Evolutionary conservation across 2,329 filamentous ascomycete genomes (phyloP).

Genomic region (Fusarium chaquense): DNA sequence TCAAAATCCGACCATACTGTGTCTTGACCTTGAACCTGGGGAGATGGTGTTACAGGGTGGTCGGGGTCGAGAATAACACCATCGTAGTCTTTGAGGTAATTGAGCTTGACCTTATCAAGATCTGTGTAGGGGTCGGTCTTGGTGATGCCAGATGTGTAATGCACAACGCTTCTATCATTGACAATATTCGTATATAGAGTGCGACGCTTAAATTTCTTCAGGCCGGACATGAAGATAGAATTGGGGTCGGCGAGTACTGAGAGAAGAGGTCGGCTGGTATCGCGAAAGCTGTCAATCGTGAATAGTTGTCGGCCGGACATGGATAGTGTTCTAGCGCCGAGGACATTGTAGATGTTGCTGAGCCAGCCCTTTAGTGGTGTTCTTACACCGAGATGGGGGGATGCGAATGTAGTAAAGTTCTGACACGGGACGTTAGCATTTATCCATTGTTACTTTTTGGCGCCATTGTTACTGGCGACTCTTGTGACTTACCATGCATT

Average conservation of each 20-base stretch:
- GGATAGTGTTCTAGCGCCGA: constrained; percentile 84
- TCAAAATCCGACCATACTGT: constrained; percentile 52
- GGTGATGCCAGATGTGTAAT: constrained; percentile 84
- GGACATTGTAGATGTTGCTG: constrained; percentile 81
- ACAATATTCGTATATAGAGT: constrained; percentile 87
- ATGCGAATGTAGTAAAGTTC: constrained; percentile 95
- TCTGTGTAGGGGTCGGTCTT: constrained; percentile 82
- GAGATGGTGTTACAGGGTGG: constrained; percentile 68
- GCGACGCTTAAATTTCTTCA: constrained; percentile 80
- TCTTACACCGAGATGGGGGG: constrained; percentile 83
- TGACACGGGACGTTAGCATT: constrained; percentile 49
- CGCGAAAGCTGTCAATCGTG: constrained; percentile 84
- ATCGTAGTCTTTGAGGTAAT: constrained; percentile 79
- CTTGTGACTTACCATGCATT: constrained; percentile 72
- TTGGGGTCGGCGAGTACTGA: constrained; percentile 84
- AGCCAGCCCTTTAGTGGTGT: constrained; percentile 75
- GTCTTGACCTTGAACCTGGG: constrained; percentile 46
- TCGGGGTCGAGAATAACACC: constrained; percentile 79
- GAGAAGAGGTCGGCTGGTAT: constrained; percentile 83
- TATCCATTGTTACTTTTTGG: neutral
- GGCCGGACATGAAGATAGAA: constrained; percentile 85
- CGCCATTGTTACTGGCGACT: neutral
- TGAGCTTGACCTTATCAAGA: constrained; percentile 74
- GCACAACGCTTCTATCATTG: constrained; percentile 85
- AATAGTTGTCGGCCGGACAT: constrained; percentile 90